Conservation (phyloP, 805 yeast species). For the Peterozyma xylosa region DNA sequence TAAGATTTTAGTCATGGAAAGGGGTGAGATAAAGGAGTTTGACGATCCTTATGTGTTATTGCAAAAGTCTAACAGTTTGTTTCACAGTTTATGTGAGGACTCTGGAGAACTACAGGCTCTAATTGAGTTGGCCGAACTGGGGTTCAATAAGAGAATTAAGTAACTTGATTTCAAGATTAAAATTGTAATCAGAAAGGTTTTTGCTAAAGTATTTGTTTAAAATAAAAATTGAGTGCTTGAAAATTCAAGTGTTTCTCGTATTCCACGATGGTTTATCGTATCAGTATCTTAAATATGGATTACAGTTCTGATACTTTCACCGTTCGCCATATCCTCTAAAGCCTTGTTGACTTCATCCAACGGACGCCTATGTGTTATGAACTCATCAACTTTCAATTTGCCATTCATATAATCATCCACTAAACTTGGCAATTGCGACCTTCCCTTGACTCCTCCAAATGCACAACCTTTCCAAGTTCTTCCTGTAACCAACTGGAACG, state of each 20-base stretch:
- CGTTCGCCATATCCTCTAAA: slow-evolving; percentile 90
- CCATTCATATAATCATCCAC: slow-evolving; percentile 83
- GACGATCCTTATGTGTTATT: slow-evolving; percentile 64
- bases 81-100: slow-evolving; percentile 1
- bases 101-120: slow-evolving; percentile 1
- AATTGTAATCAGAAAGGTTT: too few species aligned
- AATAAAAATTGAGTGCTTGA: too few species aligned
- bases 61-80: slow-evolving; percentile 26
- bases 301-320: slow-evolving; percentile 92
- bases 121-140: background rate
- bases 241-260: too few species aligned
- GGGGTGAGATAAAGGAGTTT: slow-evolving; percentile 68
- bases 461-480: slow-evolving; percentile 99
- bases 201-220: too few species aligned
- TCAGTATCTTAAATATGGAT: too few species aligned
- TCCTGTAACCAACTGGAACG: slow-evolving; percentile 98
- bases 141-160: background rate
- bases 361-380: slow-evolving; percentile 83
- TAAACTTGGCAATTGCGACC: slow-evolving; percentile 86
- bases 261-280: too few species aligned
- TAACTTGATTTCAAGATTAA: too few species aligned
- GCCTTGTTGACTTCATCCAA: slow-evolving; percentile 79
- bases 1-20: slow-evolving; percentile 73
- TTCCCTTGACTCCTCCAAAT: slow-evolving; percentile 98
- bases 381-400: slow-evolving; percentile 83